Percentiles rank a stretch among this genome's conserved stretches.
phyloP scores from a whole-genome alignment of 2,329 filamentous ascomycete species.

The Coleophoma cylindrospora region DNA sequence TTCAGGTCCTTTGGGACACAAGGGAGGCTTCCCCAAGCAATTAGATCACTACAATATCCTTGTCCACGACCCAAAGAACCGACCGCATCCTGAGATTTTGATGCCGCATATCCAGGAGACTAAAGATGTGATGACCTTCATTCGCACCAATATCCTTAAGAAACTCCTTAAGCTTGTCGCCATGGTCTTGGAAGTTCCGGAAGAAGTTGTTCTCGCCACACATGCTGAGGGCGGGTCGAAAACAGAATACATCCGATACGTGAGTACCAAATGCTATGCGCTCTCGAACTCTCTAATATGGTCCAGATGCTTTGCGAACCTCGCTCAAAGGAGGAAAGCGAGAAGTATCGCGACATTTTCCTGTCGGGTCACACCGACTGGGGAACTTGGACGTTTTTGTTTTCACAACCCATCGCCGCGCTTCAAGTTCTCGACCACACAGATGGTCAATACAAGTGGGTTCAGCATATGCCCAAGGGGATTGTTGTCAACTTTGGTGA shows the following conservation, averaged over 20 bases:
- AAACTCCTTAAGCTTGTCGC: conserved; percentile 34
- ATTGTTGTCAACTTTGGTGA: conserved; percentile 34
- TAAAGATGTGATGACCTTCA: conserved; percentile 22
- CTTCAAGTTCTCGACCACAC: conserved; percentile 30
- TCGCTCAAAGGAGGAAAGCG: conserved; percentile 28
- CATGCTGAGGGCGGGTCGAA: conserved; percentile 30
- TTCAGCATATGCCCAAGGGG: conserved; percentile 29
- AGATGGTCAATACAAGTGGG: conserved; percentile 30
- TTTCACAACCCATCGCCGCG: conserved; percentile 33
- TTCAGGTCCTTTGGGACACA: conserved; percentile 17
- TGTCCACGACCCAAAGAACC: conserved; percentile 19
- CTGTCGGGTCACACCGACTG: conserved; percentile 37
- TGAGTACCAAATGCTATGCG: not conserved
- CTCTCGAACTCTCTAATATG: not conserved
- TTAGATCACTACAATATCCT: conserved; percentile 9
- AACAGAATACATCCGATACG: conserved; percentile 31
- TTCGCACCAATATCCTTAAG: conserved; percentile 21
- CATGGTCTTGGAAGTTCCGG: conserved; percentile 32
- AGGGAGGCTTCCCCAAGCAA: conserved; percentile 9
- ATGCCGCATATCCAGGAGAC: conserved; percentile 19
- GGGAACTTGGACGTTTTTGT: conserved; percentile 33
- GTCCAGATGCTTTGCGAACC: conserved; percentile 32
- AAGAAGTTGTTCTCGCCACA: conserved; percentile 29
- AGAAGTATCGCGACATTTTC: conserved; percentile 31
- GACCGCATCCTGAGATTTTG: conserved; percentile 14